Conservation (phyloP, 768 basidiomycete species). For the Tulasnella sp. region DNA sequence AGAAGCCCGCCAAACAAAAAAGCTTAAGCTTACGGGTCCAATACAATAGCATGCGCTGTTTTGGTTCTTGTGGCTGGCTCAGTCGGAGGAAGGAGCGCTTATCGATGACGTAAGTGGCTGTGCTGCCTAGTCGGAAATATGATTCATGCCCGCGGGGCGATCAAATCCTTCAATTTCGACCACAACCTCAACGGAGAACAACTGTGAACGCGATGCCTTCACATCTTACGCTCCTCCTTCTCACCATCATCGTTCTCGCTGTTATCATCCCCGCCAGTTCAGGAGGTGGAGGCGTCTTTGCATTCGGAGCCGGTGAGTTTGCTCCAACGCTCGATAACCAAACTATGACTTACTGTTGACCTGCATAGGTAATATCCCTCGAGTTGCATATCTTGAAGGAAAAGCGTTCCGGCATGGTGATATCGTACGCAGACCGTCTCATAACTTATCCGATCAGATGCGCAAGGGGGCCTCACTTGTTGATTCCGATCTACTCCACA, state of each 20-base stretch:
- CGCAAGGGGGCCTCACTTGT: slow-evolving; percentile 20
- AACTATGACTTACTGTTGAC: slow-evolving; percentile 29
- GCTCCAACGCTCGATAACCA: not conserved
- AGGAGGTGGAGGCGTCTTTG: slow-evolving; percentile 4
- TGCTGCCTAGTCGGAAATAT: too few relatives aligned
- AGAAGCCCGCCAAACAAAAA: too few relatives aligned
- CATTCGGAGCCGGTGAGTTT: slow-evolving; percentile 13
- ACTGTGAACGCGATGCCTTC: slow-evolving; percentile 4
- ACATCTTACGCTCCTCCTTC: slow-evolving; percentile 6
- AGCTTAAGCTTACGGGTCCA: too few relatives aligned
- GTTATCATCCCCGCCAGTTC: slow-evolving; percentile 5
- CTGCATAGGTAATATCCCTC: slow-evolving; percentile 83
- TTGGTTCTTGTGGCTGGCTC: too few relatives aligned
- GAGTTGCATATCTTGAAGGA: slow-evolving; percentile 79
- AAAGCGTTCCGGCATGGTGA: slow-evolving; percentile 83
- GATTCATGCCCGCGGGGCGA: too few relatives aligned
- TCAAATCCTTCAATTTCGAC: too few relatives aligned
- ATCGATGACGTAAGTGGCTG: too few relatives aligned
- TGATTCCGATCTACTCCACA: slow-evolving; percentile 28
- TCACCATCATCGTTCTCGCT: slow-evolving; percentile 12
- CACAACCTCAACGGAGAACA: not conserved
- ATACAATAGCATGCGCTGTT: too few relatives aligned
- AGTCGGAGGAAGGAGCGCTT: too few relatives aligned
- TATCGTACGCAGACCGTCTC: slow-evolving; percentile 37
- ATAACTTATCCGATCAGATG: slow-evolving; percentile 24